A percentile compares a stretch with the other conserved stretches of the same genome.
phyloP scores from a whole-genome alignment of 768 basidiomycete genomes.

The Boletus speciosus region DNA sequence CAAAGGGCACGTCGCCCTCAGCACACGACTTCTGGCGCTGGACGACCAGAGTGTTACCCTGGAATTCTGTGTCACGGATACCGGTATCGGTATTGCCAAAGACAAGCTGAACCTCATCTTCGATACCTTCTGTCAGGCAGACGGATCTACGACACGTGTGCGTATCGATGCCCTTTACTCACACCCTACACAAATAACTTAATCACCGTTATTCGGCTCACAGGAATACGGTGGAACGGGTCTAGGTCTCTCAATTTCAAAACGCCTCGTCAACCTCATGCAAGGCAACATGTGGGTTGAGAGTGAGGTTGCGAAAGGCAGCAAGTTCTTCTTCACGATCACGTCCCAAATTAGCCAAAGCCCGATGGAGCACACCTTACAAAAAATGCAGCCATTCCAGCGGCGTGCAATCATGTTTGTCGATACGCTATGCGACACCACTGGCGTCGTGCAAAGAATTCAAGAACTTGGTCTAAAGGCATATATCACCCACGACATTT shows the following conservation, averaged over 20 bases:
- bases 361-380: constrained; percentile 65
- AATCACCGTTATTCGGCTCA: constrained; percentile 12
- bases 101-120: constrained; percentile 98
- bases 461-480: constrained; percentile 76
- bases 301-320: constrained; percentile 88
- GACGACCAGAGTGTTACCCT: constrained; percentile 85
- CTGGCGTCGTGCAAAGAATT: constrained; percentile 73
- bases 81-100: constrained; percentile 97
- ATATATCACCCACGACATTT: constrained; percentile 71
- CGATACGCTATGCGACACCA: constrained; percentile 76
- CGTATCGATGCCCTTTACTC: constrained; percentile 25
- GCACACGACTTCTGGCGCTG: constrained; percentile 71
- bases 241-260: constrained; percentile 94
- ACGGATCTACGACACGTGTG: constrained; percentile 94
- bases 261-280: constrained; percentile 95
- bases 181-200: constrained; percentile 7
- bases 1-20: constrained; percentile 89
- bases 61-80: constrained; percentile 97
- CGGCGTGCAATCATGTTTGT: constrained; percentile 90
- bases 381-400: constrained; percentile 83
- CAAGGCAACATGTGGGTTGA: constrained; percentile 99
- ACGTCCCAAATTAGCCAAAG: constrained; percentile 77
- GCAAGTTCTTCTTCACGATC: constrained; percentile 96
- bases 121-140: constrained; percentile 98
- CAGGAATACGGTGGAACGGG: constrained; percentile 98